Conservation (phyloP, 768 basidiomycete species). For the Amanita muscaria region DNA sequence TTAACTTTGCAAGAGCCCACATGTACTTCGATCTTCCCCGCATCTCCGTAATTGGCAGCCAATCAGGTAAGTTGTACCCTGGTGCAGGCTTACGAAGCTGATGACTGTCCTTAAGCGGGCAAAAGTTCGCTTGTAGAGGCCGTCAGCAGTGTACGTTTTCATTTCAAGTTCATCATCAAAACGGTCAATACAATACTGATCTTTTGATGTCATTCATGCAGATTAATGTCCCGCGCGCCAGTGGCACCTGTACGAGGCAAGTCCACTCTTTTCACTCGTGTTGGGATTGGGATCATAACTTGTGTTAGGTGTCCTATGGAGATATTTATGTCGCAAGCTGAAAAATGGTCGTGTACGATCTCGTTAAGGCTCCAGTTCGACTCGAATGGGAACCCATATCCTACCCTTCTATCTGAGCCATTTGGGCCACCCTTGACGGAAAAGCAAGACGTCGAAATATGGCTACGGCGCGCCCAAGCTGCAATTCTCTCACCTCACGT, state of each 20-base stretch:
- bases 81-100: conserved; percentile 24
- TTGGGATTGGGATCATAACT: too few relatives aligned
- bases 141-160: conserved; percentile 37
- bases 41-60: conserved; percentile 47
- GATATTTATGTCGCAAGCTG: too few relatives aligned
- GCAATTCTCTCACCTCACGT: conserved; percentile 43
- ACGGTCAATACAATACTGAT: too few relatives aligned
- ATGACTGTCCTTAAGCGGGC: too few relatives aligned
- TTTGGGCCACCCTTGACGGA: conserved; percentile 38
- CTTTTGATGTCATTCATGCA: too few relatives aligned
- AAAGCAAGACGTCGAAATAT: conserved; percentile 37
- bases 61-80: conserved; percentile 40
- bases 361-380: conserved; percentile 13
- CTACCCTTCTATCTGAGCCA: conserved; percentile 6
- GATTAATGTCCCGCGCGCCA: too few relatives aligned
- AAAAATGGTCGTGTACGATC: too few relatives aligned
- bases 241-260: too few relatives aligned
- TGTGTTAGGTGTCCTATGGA: too few relatives aligned
- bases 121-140: conserved; percentile 25
- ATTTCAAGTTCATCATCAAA: conserved; percentile 20
- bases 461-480: conserved; percentile 50
- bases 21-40: conserved; percentile 36
- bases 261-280: too few relatives aligned
- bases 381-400: conserved; percentile 17
- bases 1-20: conserved; percentile 24